Evolutionary conservation across 2,329 filamentous ascomycete genomes (phyloP).

Genomic region (Dothistroma septosporum): DNA sequence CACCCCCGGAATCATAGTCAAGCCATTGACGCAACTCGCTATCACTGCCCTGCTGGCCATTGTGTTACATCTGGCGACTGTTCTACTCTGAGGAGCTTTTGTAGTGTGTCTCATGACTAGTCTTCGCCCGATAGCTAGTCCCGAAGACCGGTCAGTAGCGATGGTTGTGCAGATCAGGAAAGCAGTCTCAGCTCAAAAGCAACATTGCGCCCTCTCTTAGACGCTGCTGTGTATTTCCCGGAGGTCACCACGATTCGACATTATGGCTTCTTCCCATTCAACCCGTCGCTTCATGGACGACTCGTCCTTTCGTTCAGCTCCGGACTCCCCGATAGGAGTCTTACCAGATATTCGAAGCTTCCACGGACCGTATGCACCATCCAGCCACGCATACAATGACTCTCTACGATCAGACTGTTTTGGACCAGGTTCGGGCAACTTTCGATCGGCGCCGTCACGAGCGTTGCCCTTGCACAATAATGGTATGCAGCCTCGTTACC

Average conservation of each 20-base stretch:
- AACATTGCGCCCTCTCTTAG: background rate
- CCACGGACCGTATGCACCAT: background rate
- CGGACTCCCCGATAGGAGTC: constrained; percentile 2
- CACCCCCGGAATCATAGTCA: background rate
- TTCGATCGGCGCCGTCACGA: background rate
- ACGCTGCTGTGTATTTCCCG: background rate
- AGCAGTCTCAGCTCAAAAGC: background rate
- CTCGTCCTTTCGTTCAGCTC: constrained; percentile 18
- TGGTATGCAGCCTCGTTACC: background rate
- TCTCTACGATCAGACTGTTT: background rate
- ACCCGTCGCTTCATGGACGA: constrained; percentile 20
- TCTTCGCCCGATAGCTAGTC: background rate
- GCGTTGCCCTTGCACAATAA: background rate
- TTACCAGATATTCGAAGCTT: background rate
- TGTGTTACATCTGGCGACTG: background rate
- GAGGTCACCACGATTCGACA: background rate
- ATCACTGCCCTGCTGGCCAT: background rate
- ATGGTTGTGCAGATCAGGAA: background rate
- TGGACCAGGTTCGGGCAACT: background rate
- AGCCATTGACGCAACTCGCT: background rate
- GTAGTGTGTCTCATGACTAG: background rate
- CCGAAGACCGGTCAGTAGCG: background rate
- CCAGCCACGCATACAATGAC: background rate
- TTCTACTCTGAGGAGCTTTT: background rate
- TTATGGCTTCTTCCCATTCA: constrained; percentile 2